Conservation (phyloP, 1,139 yeast genomes). For the Protomyces gravidus region DNA sequence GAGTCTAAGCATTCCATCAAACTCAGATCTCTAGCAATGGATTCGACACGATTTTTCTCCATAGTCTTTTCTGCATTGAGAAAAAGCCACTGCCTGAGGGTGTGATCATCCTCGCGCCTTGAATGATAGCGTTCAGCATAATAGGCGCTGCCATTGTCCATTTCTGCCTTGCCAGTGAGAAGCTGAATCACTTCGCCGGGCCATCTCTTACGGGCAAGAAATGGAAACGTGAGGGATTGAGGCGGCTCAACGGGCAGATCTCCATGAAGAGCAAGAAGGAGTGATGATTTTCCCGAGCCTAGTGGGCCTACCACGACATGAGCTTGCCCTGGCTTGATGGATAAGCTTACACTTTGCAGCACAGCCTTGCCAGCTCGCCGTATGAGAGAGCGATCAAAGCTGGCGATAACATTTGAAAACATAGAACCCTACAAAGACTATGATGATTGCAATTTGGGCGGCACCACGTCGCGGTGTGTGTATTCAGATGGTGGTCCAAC, state of each 20-base stretch:
- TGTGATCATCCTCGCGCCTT: slow-evolving; percentile 74
- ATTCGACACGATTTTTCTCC: slow-evolving; percentile 34
- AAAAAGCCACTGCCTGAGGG: slow-evolving; percentile 58
- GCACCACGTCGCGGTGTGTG: no score
- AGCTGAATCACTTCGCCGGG: slow-evolving; percentile 50
- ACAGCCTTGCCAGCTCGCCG: slow-evolving; percentile 4
- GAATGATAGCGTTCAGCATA: slow-evolving; percentile 85
- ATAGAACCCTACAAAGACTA: no score
- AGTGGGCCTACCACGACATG: slow-evolving; percentile 28
- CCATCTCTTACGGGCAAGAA: slow-evolving; percentile 44
- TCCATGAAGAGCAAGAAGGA: slow-evolving; percentile 10
- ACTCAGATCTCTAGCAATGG: slow-evolving; percentile 45
- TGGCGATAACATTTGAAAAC: no score
- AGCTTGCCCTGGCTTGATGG: slow-evolving; percentile 16
- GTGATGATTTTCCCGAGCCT: slow-evolving; percentile 28
- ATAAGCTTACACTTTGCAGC: slow-evolving; percentile 3
- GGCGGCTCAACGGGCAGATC: slow-evolving; percentile 44
- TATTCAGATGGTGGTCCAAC: no score
- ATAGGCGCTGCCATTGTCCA: slow-evolving; percentile 55
- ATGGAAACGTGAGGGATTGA: slow-evolving; percentile 54
- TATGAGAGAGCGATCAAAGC: background rate
- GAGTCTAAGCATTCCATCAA: slow-evolving; percentile 57
- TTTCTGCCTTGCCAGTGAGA: slow-evolving; percentile 60
- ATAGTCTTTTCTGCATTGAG: slow-evolving; percentile 29
- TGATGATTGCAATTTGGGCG: no score